Evolutionary conservation across 2,329 filamentous ascomycete genomes (phyloP), one percentile per base, ranked within the genome.

Genomic region (Elsinoe ampelina): DNA sequence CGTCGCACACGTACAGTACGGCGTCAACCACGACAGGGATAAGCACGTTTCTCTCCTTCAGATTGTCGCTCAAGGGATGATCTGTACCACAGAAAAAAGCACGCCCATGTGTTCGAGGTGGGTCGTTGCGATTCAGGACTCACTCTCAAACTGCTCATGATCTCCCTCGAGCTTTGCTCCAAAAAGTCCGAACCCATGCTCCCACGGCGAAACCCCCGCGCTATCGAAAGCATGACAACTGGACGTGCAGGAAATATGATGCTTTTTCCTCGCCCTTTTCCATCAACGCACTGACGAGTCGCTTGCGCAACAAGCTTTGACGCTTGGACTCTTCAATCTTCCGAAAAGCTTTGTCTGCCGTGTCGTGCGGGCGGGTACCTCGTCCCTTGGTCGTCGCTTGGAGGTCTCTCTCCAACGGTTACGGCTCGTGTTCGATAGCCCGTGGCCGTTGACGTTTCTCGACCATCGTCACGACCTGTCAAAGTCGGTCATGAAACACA

Each of bases 321-420:
- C 48, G 48, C 48, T 52, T 39, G 48, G 48, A 52, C 32, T 34
- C 20, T 50, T 30, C 45, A 50, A 34, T 19, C 17, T 50, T 50
- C 45, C 45, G 26, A 35, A 17, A 26, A 22, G 30, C 26, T 30
- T 34, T 50, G 10, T 15, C 45, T 34, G 7, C 45, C 10, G 30
- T 34, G 20, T 35, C 45, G 12, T 45, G 22, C 17, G 45, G 32
- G 34, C 45, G n/a, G 32, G 45, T 50, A 34, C 30, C 45, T 50
- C 15, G 26, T 34, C 30, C 36, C 17, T 86, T 86, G 58, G 86
- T 84, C 47, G 83, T 80, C 62, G 77, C 77, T 45, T 45, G 45
- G 38, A 45, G 41, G 32, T 39, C 35, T 20, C 22, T 51, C 19
- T 34, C 45, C 45, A 50, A 50, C 45, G 45, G 41, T 43, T 17